A percentile compares a stretch with the other conserved stretches of the same genome.
phyloP scores from a whole-genome alignment of 768 basidiomycete genomes.

The Lentinula detonsa region DNA sequence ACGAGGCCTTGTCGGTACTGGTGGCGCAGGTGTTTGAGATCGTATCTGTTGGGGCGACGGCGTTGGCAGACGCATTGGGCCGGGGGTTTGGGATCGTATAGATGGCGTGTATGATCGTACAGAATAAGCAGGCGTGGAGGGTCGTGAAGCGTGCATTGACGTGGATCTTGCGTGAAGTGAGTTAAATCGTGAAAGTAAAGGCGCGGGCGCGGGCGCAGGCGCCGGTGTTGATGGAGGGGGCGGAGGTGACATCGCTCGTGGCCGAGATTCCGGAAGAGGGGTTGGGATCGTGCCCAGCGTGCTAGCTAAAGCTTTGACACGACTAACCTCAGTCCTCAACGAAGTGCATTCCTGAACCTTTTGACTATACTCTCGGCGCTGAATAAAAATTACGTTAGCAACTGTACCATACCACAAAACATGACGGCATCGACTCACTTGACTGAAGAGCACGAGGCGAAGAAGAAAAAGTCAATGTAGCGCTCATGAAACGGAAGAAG shows the following conservation, averaged over 20 bases:
- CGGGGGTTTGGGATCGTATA: conserved; percentile 25
- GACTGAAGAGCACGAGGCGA: conserved; percentile 33
- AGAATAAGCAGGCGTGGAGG: conserved; percentile 18
- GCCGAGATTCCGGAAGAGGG: conserved; percentile 16
- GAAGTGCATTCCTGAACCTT: conserved; percentile 68
- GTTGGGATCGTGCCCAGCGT: conserved; percentile 24
- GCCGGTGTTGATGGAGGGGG: conserved; percentile 29
- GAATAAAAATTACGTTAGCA: conserved; percentile 13
- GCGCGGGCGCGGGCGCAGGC: conserved; percentile 31
- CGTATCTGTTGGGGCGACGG: conserved; percentile 17
- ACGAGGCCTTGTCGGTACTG: conserved; percentile 35
- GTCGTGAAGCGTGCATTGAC: conserved; percentile 33
- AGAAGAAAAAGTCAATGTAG: conserved; percentile 11
- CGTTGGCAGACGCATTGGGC: conserved; percentile 21
- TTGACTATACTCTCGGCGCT: conserved; percentile 59
- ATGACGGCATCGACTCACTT: conserved; percentile 40
- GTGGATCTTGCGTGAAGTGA: conserved; percentile 52
- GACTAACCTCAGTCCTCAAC: conserved; percentile 60
- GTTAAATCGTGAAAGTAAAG: conserved; percentile 46
- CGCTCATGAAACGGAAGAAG: conserved; percentile 9
- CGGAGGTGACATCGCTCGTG: conserved; percentile 29
- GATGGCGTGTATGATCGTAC: conserved; percentile 19
- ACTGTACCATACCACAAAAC: conserved; percentile 5
- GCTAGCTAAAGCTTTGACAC: conserved; percentile 42
- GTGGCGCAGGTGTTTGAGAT: conserved; percentile 23